Conservation (phyloP, 177 flowering plant genomes). For the Telopea speciosissima region DNA sequence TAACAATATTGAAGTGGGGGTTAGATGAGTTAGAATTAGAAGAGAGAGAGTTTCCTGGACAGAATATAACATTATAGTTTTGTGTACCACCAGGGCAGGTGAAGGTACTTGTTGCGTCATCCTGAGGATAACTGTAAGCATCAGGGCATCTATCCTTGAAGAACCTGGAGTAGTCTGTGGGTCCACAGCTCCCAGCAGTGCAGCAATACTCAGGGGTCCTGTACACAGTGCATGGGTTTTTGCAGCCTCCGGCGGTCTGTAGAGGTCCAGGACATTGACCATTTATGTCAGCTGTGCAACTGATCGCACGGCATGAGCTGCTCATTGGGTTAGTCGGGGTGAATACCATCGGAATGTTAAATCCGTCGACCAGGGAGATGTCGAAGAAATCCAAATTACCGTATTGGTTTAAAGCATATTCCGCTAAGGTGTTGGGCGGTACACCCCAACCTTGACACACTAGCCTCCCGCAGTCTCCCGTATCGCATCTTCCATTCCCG, state of each 20-base stretch:
- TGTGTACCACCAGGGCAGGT: slow-evolving; percentile 39
- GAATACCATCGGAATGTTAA: slow-evolving; percentile 50
- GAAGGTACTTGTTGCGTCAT: slow-evolving; percentile 37
- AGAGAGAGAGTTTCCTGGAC: slow-evolving; percentile 27
- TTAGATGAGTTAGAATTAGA: too few relatives aligned
- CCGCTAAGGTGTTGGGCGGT: slow-evolving; percentile 35
- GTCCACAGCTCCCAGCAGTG: slow-evolving; percentile 26
- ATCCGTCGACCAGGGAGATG: slow-evolving; percentile 57
- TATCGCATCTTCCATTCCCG: slow-evolving; percentile 26
- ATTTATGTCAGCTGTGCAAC: slow-evolving; percentile 33
- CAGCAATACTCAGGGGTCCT: slow-evolving; percentile 32
- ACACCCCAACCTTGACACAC: slow-evolving; percentile 25
- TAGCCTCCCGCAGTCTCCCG: slow-evolving; percentile 35
- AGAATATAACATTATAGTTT: slow-evolving; percentile 45
- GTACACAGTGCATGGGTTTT: slow-evolving; percentile 41
- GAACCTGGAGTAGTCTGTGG: slow-evolving; percentile 29
- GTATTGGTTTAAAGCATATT: slow-evolving; percentile 30
- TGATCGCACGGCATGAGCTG: slow-evolving; percentile 19
- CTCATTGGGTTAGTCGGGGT: slow-evolving; percentile 18
- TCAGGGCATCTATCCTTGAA: slow-evolving; percentile 40
- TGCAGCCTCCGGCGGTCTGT: slow-evolving; percentile 33
- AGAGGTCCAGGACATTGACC: slow-evolving; percentile 38
- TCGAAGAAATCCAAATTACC: slow-evolving; percentile 39
- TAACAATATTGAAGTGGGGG: too few relatives aligned
- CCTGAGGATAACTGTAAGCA: slow-evolving; percentile 51